Evolutionary conservation across 805 yeast genomes (phyloP), one percentile per base, ranked within the genome.

Genomic region (Sugiyamaella chiloensis): DNA sequence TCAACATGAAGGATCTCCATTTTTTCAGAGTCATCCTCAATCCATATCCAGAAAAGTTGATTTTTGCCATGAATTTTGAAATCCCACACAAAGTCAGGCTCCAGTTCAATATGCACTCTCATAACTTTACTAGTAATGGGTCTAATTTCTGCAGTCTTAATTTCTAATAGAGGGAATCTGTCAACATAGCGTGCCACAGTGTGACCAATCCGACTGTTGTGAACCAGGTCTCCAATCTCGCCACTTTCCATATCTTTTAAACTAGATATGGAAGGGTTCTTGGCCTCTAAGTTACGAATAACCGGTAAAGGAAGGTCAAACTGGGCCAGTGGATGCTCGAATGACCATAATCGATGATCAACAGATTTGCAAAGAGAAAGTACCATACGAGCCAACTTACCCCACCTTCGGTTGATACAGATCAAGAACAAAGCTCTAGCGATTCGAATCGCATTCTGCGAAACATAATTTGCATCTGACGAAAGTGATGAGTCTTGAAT

Each of bases 391-490:
- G 93, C 75, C 52, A 89, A 81, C 5, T 69, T 64, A 1, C 98
- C 96, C 99, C 99, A 93, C 49, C 95, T 73, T 56, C 99, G 73
- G 60, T 87, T 86, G 29, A 93, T 70, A 30, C 96, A 95, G 52
- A 93, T 81, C 52, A 90, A 68, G 57, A 93, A 89, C 42, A 95
- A 71, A 0, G 99, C 96, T 21, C 98, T 78, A 55, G 96, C 80
- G 27, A 93, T 91, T 71, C 99, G 81, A 1, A 91, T 88, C 2
- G 97, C 78, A 60, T 93, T 93, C 60, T 93, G 99, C 1, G 98
- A 97, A 48, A 93, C 95, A 63, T 93, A 93, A 53, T 87, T 85
- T 42, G 87, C 75, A 65, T 93, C 99, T 0, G 97, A 87, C 2
- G 79, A 71, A 50, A 93, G 70, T 0, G 99, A 85, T 2, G 96